Conservation (phyloP, 371 early-diverging fungal species). For the Apophysomyces sp. region DNA sequence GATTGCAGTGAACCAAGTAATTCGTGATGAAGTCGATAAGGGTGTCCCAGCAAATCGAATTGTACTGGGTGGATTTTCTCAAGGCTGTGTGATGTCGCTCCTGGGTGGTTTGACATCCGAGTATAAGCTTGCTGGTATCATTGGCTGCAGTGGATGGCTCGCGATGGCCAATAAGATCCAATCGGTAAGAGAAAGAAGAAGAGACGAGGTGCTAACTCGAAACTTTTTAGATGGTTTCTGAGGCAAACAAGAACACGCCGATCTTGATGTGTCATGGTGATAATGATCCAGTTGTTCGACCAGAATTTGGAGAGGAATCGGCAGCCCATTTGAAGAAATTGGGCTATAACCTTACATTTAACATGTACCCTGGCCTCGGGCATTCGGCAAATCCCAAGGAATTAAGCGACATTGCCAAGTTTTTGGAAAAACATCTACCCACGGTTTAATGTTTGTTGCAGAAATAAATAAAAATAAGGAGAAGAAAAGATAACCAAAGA, state of each 20-base stretch:
- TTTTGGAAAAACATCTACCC: slow-evolving; percentile 59
- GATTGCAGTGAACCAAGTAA: slow-evolving; percentile 61
- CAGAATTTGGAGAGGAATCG: slow-evolving; percentile 69
- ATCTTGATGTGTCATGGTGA: slow-evolving; percentile 91
- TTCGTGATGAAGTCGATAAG: slow-evolving; percentile 75
- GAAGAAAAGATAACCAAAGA: neutral
- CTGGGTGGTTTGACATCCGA: slow-evolving; percentile 75
- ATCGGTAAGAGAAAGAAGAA: slow-evolving; percentile 21
- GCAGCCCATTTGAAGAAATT: slow-evolving; percentile 60
- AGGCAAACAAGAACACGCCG: slow-evolving; percentile 75
- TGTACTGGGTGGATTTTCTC: slow-evolving; percentile 94
- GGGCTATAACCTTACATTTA: slow-evolving; percentile 74
- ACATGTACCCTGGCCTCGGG: slow-evolving; percentile 76
- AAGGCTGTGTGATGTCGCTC: slow-evolving; percentile 84
- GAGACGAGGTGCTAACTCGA: neutral
- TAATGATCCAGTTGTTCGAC: slow-evolving; percentile 76
- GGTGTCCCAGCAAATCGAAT: slow-evolving; percentile 87
- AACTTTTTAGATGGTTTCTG: slow-evolving; percentile 52
- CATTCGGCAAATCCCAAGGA: slow-evolving; percentile 81
- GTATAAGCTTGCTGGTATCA: slow-evolving; percentile 60
- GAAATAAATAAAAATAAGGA: neutral
- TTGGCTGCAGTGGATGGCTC: slow-evolving; percentile 83
- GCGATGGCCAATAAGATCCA: slow-evolving; percentile 64
- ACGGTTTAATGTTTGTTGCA: slow-evolving; percentile 5
- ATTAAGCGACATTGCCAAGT: slow-evolving; percentile 68